Conservation (phyloP, 1,284 basidiomycete species). For the Malassezia sp. region DNA sequence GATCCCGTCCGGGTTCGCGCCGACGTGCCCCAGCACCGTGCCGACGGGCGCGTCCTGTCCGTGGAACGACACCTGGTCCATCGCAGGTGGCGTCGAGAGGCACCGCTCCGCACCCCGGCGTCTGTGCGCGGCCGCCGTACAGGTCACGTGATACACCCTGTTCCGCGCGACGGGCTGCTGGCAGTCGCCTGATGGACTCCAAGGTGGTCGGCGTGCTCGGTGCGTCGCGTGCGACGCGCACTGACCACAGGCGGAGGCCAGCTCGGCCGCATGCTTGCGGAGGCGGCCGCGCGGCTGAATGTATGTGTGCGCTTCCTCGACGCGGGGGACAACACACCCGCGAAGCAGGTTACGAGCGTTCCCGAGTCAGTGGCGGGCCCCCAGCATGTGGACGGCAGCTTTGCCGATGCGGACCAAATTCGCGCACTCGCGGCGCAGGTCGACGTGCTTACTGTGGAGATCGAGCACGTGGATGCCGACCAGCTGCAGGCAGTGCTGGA, state of each 20-base stretch:
- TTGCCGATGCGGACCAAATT: constrained; percentile 71
- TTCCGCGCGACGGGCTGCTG: not conserved
- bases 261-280: constrained; percentile 91
- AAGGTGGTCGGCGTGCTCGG: constrained; percentile 48
- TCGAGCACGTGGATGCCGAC: constrained; percentile 83
- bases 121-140: constrained; percentile 7
- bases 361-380: constrained; percentile 16
- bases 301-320: constrained; percentile 81
- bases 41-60: constrained; percentile 1
- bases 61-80: constrained; percentile 10
- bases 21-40: not conserved
- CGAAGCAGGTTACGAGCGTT: constrained; percentile 64
- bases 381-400: constrained; percentile 75
- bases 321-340: constrained; percentile 65
- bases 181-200: constrained; percentile 1
- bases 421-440: constrained; percentile 66
- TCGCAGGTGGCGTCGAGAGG: too few species aligned
- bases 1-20: not conserved
- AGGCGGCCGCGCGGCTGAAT: constrained; percentile 77
- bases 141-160: not conserved
- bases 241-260: constrained; percentile 97
- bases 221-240: too few species aligned
- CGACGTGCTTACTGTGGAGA: constrained; percentile 87
- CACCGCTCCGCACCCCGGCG: not conserved
- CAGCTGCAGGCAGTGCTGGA: constrained; percentile 53